Evolutionary conservation across 352 stramenopile genomes (phyloP).

Genomic region (Phytophthora crassamura): DNA sequence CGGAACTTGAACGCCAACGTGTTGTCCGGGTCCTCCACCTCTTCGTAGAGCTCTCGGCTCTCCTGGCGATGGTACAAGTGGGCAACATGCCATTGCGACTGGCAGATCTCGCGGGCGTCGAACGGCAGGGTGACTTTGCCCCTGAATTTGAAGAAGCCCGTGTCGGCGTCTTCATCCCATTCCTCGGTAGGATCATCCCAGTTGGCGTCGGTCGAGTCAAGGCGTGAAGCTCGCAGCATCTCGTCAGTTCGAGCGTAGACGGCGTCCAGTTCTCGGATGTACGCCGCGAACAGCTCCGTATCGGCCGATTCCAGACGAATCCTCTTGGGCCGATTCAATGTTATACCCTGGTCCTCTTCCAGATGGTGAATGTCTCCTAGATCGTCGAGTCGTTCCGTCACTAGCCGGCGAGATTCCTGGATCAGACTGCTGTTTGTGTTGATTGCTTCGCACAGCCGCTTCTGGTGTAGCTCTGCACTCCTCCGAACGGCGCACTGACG

Average conservation of each 20-base stretch:
- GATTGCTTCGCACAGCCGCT: constrained; percentile 6
- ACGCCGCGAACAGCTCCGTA: constrained; percentile 7
- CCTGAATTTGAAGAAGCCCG: constrained; percentile 9
- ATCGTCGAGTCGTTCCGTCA: background rate
- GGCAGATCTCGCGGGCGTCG: constrained; percentile 9
- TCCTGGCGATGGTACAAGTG: constrained; percentile 8
- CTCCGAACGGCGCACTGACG: constrained; percentile 3
- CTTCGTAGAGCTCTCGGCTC: constrained; percentile 9
- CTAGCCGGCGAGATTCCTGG: background rate
- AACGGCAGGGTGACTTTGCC: constrained; percentile 16
- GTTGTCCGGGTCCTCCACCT: constrained; percentile 7
- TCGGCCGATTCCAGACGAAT: constrained; percentile 13
- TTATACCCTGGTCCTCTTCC: background rate
- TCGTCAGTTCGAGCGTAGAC: constrained; percentile 14
- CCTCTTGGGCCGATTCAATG: background rate
- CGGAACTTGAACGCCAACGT: constrained; percentile 18
- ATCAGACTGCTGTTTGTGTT: background rate
- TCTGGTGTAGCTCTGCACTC: background rate
- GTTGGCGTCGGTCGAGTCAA: constrained; percentile 9
- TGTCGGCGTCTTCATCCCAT: constrained; percentile 9
- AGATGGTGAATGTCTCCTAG: background rate
- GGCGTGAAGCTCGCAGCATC: background rate
- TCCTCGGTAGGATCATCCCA: background rate
- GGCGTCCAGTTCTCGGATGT: constrained; percentile 5
- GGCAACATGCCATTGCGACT: constrained; percentile 11